Conservation (phyloP, 2,329 filamentous ascomycete species). For the Raffaelea arxii region DNA sequence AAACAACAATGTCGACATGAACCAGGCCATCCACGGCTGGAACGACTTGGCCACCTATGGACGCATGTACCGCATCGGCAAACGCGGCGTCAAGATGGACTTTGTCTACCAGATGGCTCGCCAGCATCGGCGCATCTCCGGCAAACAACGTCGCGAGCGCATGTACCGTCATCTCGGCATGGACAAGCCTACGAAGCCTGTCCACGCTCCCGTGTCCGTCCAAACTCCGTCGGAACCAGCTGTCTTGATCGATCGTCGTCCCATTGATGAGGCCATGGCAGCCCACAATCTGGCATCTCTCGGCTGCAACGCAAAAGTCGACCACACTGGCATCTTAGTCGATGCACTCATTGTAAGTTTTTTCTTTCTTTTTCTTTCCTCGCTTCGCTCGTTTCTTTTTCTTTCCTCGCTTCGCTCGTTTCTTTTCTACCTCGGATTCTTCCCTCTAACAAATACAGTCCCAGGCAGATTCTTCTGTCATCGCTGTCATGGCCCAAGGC, state of each 20-base stretch:
- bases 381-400: neutral
- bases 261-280: slow-evolving; percentile 55
- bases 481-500: slow-evolving; percentile 39
- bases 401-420: neutral
- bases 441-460: slow-evolving; percentile 23
- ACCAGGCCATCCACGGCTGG: slow-evolving; percentile 29
- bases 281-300: slow-evolving; percentile 43
- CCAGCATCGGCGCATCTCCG: slow-evolving; percentile 14
- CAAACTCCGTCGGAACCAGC: neutral
- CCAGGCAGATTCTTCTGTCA: slow-evolving; percentile 32
- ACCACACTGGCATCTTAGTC: slow-evolving; percentile 38
- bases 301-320: neutral
- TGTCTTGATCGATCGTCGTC: slow-evolving; percentile 6
- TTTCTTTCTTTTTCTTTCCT: neutral
- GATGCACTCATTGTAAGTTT: slow-evolving; percentile 53
- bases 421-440: neutral
- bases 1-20: slow-evolving; percentile 41
- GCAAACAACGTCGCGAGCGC: slow-evolving; percentile 7
- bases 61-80: slow-evolving; percentile 54
- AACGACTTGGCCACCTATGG: slow-evolving; percentile 52
- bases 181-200: neutral
- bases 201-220: neutral
- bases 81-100: slow-evolving; percentile 56
- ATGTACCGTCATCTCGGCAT: slow-evolving; percentile 3
- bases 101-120: slow-evolving; percentile 53